A percentile compares a stretch with the other conserved stretches of the same genome.
phyloP scores from a whole-genome alignment of 257 asterid species.

The Solanum rostratum region DNA sequence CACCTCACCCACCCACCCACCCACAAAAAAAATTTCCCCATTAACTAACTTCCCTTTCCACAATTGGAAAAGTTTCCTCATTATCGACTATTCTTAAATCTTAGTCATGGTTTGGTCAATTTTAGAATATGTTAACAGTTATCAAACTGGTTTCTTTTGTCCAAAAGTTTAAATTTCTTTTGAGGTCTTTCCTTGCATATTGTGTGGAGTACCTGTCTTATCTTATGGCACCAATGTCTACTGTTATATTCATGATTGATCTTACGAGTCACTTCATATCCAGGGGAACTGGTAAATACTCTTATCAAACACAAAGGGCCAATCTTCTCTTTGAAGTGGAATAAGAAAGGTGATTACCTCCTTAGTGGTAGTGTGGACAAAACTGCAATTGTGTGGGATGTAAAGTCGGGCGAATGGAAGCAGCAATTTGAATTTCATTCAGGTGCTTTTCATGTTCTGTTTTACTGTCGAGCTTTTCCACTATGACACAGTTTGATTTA shows the following conservation, averaged over 20 bases:
- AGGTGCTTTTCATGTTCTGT: constrained; percentile 33
- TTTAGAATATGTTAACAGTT: not conserved
- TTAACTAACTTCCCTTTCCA: not conserved
- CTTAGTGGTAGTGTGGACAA: constrained; percentile 95
- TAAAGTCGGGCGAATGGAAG: constrained; percentile 85
- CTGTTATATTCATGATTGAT: not conserved
- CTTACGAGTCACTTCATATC: constrained; percentile 13
- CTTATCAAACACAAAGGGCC: constrained; percentile 92
- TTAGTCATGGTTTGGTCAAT: not conserved
- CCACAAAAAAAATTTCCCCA: not conserved
- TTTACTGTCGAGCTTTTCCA: not conserved
- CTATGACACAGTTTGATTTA: not conserved
- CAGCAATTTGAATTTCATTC: constrained; percentile 92
- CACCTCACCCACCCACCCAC: too few species aligned
- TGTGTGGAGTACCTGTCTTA: not conserved
- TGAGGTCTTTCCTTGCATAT: not conserved
- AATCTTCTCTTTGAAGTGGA: constrained; percentile 95
- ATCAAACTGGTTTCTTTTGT: not conserved
- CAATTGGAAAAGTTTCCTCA: not conserved
- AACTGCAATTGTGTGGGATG: constrained; percentile 98
- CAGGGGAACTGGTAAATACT: constrained; percentile 82
- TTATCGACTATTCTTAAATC: not conserved
- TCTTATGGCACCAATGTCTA: not conserved
- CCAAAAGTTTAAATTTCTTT: not conserved
- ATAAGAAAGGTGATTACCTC: constrained; percentile 90